Conservation (phyloP, 148 eudicot genomes). For the Cornus florida region DNA sequence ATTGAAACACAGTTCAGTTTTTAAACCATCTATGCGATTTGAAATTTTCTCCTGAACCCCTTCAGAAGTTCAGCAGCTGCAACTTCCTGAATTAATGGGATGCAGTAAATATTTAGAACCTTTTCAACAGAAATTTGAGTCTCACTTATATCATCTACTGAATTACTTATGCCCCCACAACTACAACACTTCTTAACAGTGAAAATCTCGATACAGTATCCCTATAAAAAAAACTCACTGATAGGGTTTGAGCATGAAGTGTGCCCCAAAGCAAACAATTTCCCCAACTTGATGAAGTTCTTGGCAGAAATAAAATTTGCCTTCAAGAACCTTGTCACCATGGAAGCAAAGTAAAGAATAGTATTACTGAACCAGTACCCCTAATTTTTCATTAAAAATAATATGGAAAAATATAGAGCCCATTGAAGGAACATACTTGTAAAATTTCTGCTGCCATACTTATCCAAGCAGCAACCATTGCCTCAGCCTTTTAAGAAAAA, state of each 20-base stretch:
- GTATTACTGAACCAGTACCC: not conserved
- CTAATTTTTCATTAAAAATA: no score
- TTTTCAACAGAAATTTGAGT: conserved; percentile 21
- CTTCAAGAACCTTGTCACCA: conserved; percentile 46
- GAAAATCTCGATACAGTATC: conserved; percentile 20
- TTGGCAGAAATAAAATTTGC: conserved; percentile 43
- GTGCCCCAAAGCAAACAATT: conserved; percentile 36
- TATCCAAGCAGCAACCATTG: conserved; percentile 33
- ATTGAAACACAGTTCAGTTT: conserved; percentile 72
- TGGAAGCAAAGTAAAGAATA: not conserved
- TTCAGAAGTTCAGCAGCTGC: conserved; percentile 53
- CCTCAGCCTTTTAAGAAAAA: conserved; percentile 11
- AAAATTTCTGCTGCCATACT: conserved; percentile 36
- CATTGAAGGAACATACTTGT: conserved; percentile 23
- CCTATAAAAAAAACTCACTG: conserved; percentile 17
- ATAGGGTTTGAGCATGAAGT: conserved; percentile 15
- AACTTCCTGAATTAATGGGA: conserved; percentile 67
- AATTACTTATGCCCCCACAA: conserved; percentile 45
- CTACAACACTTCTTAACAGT: conserved; percentile 28
- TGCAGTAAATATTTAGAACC: conserved; percentile 61
- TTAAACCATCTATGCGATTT: conserved; percentile 52
- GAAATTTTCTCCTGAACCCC: conserved; percentile 63
- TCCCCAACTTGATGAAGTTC: conserved; percentile 31
- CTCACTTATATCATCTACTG: conserved; percentile 16
- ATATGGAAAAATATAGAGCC: not conserved